These are phyloP conservation scores for Allium sativum DNA, from an alignment of 106 monocot species.

Conservation along the genomic window DNA sequence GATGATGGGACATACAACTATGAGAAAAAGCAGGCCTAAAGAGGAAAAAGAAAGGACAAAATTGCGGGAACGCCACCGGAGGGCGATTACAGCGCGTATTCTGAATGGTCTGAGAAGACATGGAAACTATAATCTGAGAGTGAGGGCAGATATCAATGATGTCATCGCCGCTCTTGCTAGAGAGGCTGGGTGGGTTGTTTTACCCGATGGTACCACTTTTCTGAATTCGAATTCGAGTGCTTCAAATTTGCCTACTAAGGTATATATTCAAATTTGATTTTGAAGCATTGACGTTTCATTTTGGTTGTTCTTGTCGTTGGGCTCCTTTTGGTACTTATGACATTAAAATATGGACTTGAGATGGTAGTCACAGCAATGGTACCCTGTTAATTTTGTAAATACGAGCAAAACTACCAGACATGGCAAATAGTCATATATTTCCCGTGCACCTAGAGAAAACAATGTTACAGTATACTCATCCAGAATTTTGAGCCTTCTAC, in stretches of 20 bases:
- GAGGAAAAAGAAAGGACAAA: slow-evolving; percentile 99
- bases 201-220: slow-evolving; percentile 92
- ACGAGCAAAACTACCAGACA: too few species aligned
- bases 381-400: too few species aligned
- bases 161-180: slow-evolving; percentile 86
- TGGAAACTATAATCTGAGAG: slow-evolving; percentile 86
- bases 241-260: slow-evolving; percentile 11
- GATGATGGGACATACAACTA: not conserved
- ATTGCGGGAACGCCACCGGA: slow-evolving; percentile 76
- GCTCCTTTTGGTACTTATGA: too few species aligned
- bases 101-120: slow-evolving; percentile 70
- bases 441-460: too few species aligned
- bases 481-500: too few species aligned
- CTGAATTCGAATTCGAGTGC: slow-evolving; percentile 23
- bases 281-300: too few species aligned
- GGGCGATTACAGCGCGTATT: slow-evolving; percentile 88
- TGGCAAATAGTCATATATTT: too few species aligned
- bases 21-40: slow-evolving; percentile 51
- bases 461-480: too few species aligned
- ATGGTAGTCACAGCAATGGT: too few species aligned
- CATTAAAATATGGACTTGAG: too few species aligned
- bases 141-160: slow-evolving; percentile 91
- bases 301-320: too few species aligned
- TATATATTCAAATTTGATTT: not conserved
- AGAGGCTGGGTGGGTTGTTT: slow-evolving; percentile 87